Base-by-base conservation (phyloP, 1,284 basidiomycete species). In the Athelia psychrophila region DNA sequence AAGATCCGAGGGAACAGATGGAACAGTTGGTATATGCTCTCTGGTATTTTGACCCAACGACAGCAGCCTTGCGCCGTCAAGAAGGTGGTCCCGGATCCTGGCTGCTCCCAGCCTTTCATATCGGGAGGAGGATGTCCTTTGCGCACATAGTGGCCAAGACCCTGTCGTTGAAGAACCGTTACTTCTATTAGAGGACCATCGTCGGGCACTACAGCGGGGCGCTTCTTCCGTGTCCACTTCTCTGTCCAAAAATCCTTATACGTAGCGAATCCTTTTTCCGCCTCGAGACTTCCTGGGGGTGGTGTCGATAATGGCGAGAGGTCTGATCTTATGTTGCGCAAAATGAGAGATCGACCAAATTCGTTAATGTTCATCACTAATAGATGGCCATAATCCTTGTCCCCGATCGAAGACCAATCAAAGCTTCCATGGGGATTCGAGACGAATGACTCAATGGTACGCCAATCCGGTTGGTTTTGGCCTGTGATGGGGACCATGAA, bases 171-270 rank as follows among this genome's bases (percentile, higher is more conserved):
- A 30, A 79, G 61, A 5, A 61, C 61, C 5, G 68, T 55, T 8
- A 74, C 71, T 61, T 87, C 84, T n/a, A 88, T 60, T 51, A 88
- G 71, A 0, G 82, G 80, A 3, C 85, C 85, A 49, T 79, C 73
- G 5, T 56, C 59, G 3, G 84, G 79, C 46, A 88, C 68, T 3
- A 59, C 65, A 0, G 74, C 64, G 36, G 60, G 55, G 18, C 73
- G 66, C 50, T 58, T 74, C 58, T 77, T 81, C 55, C 77, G 64
- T 4, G 74, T 74, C 76, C 81, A 87, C 58, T 71, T 78, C 35
- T 77, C 52, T 16, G 74, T 44, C 64, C 78, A 88, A 61, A 78
- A 88, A 3, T 86, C 84, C 44, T 74, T 61, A 61, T 86, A 91
- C 0, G 80, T 86, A 2, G 71, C 50, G 54, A 59, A 76, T 0